These are phyloP conservation scores for Hypoxylon sp. DNA, from an alignment of 2,329 filamentous ascomycete genomes.

Conservation along the genomic window DNA sequence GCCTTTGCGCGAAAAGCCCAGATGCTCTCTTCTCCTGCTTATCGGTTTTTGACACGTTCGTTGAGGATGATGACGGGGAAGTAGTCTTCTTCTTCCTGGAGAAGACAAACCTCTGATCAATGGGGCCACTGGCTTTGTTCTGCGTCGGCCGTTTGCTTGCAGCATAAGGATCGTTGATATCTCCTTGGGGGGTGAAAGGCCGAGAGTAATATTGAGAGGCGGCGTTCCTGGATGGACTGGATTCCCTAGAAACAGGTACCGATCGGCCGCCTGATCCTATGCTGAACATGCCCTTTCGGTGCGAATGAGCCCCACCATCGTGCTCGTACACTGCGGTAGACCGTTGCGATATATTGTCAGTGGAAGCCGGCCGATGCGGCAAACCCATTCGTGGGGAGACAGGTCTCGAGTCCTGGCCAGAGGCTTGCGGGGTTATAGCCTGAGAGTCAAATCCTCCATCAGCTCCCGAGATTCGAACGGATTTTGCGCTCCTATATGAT, in stretches of 20 bases:
- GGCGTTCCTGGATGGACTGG: slow-evolving; percentile 72
- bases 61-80: slow-evolving; percentile 65
- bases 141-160: slow-evolving; percentile 81
- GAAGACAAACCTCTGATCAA: slow-evolving; percentile 89
- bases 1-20: slow-evolving; percentile 55
- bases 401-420: slow-evolving; percentile 64
- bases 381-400: slow-evolving; percentile 56
- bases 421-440: slow-evolving; percentile 77
- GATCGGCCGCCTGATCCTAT: slow-evolving; percentile 62
- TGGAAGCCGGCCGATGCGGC: slow-evolving; percentile 58
- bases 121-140: slow-evolving; percentile 68
- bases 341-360: slow-evolving; percentile 57
- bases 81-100: slow-evolving; percentile 76
- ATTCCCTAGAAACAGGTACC: slow-evolving; percentile 69
- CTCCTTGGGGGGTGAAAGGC: slow-evolving; percentile 82
- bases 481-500: slow-evolving; percentile 44
- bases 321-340: slow-evolving; percentile 54
- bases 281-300: slow-evolving; percentile 67
- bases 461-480: slow-evolving; percentile 37
- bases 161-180: slow-evolving; percentile 88
- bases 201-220: slow-evolving; percentile 75
- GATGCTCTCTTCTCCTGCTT: slow-evolving; percentile 65
- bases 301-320: slow-evolving; percentile 51
- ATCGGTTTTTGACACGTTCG: slow-evolving; percentile 60
- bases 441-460: slow-evolving; percentile 50